Evolutionary conservation across 495 filamentous ascomycete species (phyloP).

Genomic region (Talaromyces proteolyticus): DNA sequence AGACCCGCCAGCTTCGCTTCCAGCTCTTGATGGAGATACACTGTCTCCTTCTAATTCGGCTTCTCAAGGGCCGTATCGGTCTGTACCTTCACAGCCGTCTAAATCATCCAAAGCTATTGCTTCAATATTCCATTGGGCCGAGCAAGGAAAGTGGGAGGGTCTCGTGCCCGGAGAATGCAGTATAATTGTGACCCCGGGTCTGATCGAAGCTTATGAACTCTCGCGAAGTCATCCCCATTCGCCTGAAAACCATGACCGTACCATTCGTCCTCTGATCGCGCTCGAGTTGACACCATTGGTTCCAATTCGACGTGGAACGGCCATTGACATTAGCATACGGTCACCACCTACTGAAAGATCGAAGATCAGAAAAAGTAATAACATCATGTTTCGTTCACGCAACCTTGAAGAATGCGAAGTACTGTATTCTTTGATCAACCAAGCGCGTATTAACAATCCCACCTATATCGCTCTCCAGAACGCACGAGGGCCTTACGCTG

Average conservation of each 20-base stretch:
- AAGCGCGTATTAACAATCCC: slow-evolving; percentile 77
- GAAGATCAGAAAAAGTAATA: slow-evolving; percentile 62
- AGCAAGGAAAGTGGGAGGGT: slow-evolving; percentile 74
- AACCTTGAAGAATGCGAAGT: slow-evolving; percentile 69
- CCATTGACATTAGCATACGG: slow-evolving; percentile 87
- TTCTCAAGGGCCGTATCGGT: slow-evolving; percentile 59
- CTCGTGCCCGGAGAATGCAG: slow-evolving; percentile 70
- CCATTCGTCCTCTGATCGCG: slow-evolving; percentile 60
- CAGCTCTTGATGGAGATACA: slow-evolving; percentile 42
- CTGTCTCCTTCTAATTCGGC: slow-evolving; percentile 71
- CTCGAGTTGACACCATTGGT: slow-evolving; percentile 86
- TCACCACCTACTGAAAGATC: slow-evolving; percentile 71
- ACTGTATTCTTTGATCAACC: slow-evolving; percentile 78
- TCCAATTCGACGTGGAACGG: slow-evolving; percentile 79
- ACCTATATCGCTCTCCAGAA: slow-evolving; percentile 82
- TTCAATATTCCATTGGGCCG: slow-evolving; percentile 79
- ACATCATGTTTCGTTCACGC: slow-evolving; percentile 84
- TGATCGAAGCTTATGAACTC: slow-evolving; percentile 78
- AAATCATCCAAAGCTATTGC: slow-evolving; percentile 65
- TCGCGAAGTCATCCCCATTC: slow-evolving; percentile 46
- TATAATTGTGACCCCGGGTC: slow-evolving; percentile 74
- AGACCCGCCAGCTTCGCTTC: slow-evolving; percentile 29
- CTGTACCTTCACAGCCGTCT: slow-evolving; percentile 46
- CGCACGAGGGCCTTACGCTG: slow-evolving; percentile 42
- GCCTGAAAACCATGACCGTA: slow-evolving; percentile 16